A percentile compares a stretch with the other conserved stretches of the same genome.
phyloP scores from a whole-genome alignment of 176 grass and related monocot genomes.

The Avena sativa region DNA sequence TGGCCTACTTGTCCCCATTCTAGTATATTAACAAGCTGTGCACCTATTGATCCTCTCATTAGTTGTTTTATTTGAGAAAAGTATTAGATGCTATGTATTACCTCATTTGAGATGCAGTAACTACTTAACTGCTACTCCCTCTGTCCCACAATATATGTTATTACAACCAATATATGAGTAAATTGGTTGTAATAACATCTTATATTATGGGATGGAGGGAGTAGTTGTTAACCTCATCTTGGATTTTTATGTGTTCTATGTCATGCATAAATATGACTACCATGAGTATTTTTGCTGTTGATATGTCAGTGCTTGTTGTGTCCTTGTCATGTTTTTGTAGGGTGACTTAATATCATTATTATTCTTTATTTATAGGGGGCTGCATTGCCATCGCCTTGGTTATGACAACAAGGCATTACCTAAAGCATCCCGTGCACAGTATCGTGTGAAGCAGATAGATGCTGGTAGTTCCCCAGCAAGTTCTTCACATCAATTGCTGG shows the following conservation, averaged over 20 bases:
- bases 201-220: neutral
- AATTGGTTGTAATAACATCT: no score
- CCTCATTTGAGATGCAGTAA: constrained; percentile 28
- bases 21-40: neutral
- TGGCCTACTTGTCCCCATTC: neutral
- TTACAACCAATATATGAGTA: no score
- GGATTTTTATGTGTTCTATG: neutral
- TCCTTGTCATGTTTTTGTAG: constrained; percentile 9
- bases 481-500: constrained; percentile 32
- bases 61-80: constrained; percentile 9
- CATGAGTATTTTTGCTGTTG: constrained; percentile 15
- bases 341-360: constrained; percentile 20
- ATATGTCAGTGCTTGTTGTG: constrained; percentile 34
- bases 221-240: constrained; percentile 13
- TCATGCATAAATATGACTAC: constrained; percentile 30
- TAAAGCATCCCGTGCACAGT: constrained; percentile 57
- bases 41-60: constrained; percentile 18
- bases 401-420: constrained; percentile 83
- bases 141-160: no score
- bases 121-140: neutral
- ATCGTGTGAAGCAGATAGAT: constrained; percentile 43
- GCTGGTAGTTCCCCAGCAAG: constrained; percentile 24
- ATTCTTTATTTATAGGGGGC: constrained; percentile 59
- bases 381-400: constrained; percentile 84
- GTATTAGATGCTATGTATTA: no score